Percentiles rank a stretch among this genome's conserved stretches.
These are phyloP conservation scores for Allantophomopsis lycopodina DNA, from an alignment of 2,329 filamentous ascomycete species.

Conservation along the genomic window DNA sequence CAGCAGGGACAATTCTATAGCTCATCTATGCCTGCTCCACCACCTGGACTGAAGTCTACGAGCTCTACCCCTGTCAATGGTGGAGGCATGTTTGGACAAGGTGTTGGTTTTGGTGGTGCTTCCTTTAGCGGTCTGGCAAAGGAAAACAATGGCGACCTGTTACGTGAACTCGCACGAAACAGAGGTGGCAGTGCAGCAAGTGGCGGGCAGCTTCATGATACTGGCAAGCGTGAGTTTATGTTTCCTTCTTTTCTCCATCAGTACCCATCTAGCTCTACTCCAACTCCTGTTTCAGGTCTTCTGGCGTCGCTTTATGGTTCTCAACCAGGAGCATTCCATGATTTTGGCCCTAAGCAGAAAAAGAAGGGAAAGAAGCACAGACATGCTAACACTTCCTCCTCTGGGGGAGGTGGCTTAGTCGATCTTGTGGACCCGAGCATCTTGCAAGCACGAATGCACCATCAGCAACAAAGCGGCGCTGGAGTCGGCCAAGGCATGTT, in stretches of 20 bases:
- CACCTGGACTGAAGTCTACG: constrained; percentile 88
- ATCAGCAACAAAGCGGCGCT: constrained; percentile 68
- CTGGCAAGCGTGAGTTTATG: constrained; percentile 97
- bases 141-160: constrained; percentile 59
- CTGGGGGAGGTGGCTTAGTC: constrained; percentile 96
- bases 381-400: constrained; percentile 99
- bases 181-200: constrained; percentile 43
- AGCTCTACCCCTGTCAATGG: constrained; percentile 74
- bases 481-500: constrained; percentile 83
- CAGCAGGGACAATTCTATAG: constrained; percentile 65
- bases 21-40: constrained; percentile 78
- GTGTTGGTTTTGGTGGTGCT: constrained; percentile 63
- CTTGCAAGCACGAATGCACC: constrained; percentile 93
- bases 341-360: constrained; percentile 93
- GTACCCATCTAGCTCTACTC: constrained; percentile 70
- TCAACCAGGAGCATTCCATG: constrained; percentile 77
- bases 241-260: constrained; percentile 86
- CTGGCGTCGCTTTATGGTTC: constrained; percentile 84
- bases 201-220: constrained; percentile 63
- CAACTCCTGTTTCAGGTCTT: constrained; percentile 81
- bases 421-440: constrained; percentile 99
- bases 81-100: constrained; percentile 78
- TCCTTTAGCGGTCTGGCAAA: constrained; percentile 53
- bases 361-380: constrained; percentile 99
- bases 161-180: constrained; percentile 70